Conservation (phyloP, 371 early-diverging fungal genomes). For the Actinomortierella ambigua region DNA sequence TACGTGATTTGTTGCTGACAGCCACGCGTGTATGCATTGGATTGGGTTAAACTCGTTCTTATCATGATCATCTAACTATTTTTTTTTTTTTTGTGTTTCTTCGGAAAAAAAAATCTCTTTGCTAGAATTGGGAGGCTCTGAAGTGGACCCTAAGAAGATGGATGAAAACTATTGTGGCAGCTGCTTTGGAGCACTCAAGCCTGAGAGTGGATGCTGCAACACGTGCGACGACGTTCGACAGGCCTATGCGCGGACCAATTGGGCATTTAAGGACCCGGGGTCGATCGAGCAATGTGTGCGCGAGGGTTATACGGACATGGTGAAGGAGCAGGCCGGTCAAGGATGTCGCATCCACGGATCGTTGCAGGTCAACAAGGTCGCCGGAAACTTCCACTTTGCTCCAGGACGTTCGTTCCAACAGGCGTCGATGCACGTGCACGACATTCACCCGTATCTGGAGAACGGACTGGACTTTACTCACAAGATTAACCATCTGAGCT, state of each 20-base stretch:
- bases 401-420: slow-evolving; percentile 89
- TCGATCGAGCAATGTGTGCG: slow-evolving; percentile 90
- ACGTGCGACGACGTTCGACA: slow-evolving; percentile 92
- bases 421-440: slow-evolving; percentile 85
- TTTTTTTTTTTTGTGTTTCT: background rate
- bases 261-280: slow-evolving; percentile 79
- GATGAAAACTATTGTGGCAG: slow-evolving; percentile 81
- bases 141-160: slow-evolving; percentile 45
- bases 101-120: no score
- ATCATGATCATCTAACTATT: no score
- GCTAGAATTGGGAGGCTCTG: slow-evolving; percentile 37
- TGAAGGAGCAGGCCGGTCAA: slow-evolving; percentile 82
- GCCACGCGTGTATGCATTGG: no score
- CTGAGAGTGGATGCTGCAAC: slow-evolving; percentile 90
- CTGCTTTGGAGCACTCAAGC: slow-evolving; percentile 82
- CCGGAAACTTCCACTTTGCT: slow-evolving; percentile 92
- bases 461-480: slow-evolving; percentile 83
- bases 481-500: slow-evolving; percentile 80
- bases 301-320: slow-evolving; percentile 81
- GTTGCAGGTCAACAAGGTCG: slow-evolving; percentile 88
- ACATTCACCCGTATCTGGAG: slow-evolving; percentile 65
- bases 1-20: no score
- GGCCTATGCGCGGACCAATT: slow-evolving; percentile 82
- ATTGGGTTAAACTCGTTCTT: no score
- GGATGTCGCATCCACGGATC: slow-evolving; percentile 89